These are phyloP conservation scores for Nemania bipapillata DNA, from an alignment of 2,329 filamentous ascomycete genomes.

Conservation along the genomic window DNA sequence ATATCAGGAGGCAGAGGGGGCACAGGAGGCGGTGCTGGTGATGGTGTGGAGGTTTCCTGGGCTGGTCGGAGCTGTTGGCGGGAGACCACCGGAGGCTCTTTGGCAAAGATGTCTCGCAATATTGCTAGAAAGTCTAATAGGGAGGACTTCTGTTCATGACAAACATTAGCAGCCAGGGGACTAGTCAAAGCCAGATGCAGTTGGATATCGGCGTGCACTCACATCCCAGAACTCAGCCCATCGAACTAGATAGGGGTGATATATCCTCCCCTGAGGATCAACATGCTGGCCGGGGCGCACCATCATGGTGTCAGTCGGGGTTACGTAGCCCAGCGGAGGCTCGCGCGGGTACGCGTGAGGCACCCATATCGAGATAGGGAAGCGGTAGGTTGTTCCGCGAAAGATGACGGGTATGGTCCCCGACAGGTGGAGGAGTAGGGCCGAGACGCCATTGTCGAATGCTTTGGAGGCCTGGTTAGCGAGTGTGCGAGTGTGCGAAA, in stretches of 20 bases:
- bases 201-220: constrained; percentile 54
- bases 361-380: constrained; percentile 92
- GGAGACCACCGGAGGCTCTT: constrained; percentile 90
- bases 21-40: constrained; percentile 70
- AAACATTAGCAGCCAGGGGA: constrained; percentile 10
- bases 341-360: constrained; percentile 90
- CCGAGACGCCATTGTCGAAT: constrained; percentile 86
- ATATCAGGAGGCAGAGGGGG: constrained; percentile 77
- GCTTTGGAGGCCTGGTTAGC: constrained; percentile 62
- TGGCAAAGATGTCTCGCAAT: constrained; percentile 86
- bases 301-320: constrained; percentile 86
- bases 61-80: constrained; percentile 66
- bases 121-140: constrained; percentile 84
- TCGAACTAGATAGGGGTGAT: constrained; percentile 92
- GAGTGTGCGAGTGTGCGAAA: neutral
- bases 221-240: constrained; percentile 94
- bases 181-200: neutral
- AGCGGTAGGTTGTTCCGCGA: constrained; percentile 87
- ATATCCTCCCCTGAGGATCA: constrained; percentile 89
- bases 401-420: constrained; percentile 94
- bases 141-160: constrained; percentile 74
- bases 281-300: constrained; percentile 95
- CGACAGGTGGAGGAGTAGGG: constrained; percentile 83
- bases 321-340: constrained; percentile 87
- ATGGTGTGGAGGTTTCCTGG: constrained; percentile 51